A percentile compares a stretch with the other conserved stretches of the same genome.
These are phyloP conservation scores for Fusarium succisae DNA, from an alignment of 2,329 filamentous ascomycete species.

Conservation along the genomic window DNA sequence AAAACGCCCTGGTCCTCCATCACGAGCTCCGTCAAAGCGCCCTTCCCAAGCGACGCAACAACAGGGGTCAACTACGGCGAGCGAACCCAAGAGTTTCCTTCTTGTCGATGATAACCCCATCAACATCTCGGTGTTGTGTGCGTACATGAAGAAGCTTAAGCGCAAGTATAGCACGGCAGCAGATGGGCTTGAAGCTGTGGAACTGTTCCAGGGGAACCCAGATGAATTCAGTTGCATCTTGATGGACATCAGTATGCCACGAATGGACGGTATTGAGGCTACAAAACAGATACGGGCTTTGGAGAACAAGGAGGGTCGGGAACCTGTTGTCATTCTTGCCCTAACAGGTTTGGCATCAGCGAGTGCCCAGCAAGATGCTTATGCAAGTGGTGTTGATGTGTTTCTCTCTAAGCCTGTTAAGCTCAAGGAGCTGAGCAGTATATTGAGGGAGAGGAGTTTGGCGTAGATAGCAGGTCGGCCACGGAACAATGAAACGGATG, in stretches of 20 bases:
- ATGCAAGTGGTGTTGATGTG: constrained; percentile 61
- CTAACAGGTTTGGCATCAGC: constrained; percentile 62
- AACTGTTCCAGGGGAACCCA: constrained; percentile 40
- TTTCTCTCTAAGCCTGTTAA: constrained; percentile 64
- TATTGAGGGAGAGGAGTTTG: constrained; percentile 14
- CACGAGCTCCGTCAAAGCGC: not conserved
- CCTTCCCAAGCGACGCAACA: not conserved
- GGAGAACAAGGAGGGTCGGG: constrained; percentile 54
- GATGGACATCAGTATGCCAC: constrained; percentile 66
- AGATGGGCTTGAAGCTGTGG: constrained; percentile 49
- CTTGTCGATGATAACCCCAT: constrained; percentile 38
- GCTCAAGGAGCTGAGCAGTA: constrained; percentile 49
- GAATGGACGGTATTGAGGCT: constrained; percentile 62
- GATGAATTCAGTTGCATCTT: constrained; percentile 46
- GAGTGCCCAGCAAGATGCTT: constrained; percentile 61
- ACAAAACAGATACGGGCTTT: constrained; percentile 59
- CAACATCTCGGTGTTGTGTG: constrained; percentile 35
- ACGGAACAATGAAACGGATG: not conserved
- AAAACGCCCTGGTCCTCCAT: constrained; percentile 4
- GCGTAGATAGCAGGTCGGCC: not conserved
- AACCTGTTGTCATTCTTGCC: constrained; percentile 59
- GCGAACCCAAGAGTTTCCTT: constrained; percentile 19
- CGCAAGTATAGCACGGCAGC: constrained; percentile 43
- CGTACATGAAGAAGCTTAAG: constrained; percentile 48
- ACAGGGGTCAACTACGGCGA: not conserved